Evolutionary conservation across 2,329 filamentous ascomycete genomes (phyloP).

Genomic region (Clarireedia hainanense): DNA sequence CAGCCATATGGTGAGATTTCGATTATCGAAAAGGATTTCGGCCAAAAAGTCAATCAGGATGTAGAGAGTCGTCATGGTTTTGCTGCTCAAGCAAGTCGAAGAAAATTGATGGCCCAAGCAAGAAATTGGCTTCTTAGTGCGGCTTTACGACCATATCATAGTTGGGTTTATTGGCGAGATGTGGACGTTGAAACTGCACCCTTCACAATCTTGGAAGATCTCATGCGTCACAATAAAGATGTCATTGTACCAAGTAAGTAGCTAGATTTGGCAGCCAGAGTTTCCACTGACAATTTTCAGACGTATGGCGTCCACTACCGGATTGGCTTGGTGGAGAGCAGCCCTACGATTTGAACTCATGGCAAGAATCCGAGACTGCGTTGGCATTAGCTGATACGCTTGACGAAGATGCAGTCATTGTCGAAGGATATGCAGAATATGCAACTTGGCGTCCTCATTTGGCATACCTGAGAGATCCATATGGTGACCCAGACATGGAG

Average conservation of each 20-base stretch:
- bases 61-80: conserved; percentile 97
- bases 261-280: neutral
- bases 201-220: conserved; percentile 90
- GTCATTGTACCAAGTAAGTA: conserved; percentile 93
- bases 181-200: conserved; percentile 97
- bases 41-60: conserved; percentile 94
- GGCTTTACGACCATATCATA: conserved; percentile 86
- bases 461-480: conserved; percentile 92
- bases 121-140: conserved; percentile 95
- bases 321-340: conserved; percentile 99
- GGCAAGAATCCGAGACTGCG: conserved; percentile 98
- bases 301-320: conserved; percentile 96
- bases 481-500: conserved; percentile 97
- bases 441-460: conserved; percentile 97
- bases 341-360: conserved; percentile 96
- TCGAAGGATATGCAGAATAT: conserved; percentile 97
- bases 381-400: conserved; percentile 87
- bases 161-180: conserved; percentile 99
- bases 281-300: conserved; percentile 34
- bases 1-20: conserved; percentile 92
- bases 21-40: conserved; percentile 98
- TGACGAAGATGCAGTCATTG: conserved; percentile 96
- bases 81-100: conserved; percentile 83
- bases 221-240: conserved; percentile 99
- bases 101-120: conserved; percentile 97